Conservation (phyloP, 805 yeast genomes). For the Saccharomycopsis lassenensis region DNA sequence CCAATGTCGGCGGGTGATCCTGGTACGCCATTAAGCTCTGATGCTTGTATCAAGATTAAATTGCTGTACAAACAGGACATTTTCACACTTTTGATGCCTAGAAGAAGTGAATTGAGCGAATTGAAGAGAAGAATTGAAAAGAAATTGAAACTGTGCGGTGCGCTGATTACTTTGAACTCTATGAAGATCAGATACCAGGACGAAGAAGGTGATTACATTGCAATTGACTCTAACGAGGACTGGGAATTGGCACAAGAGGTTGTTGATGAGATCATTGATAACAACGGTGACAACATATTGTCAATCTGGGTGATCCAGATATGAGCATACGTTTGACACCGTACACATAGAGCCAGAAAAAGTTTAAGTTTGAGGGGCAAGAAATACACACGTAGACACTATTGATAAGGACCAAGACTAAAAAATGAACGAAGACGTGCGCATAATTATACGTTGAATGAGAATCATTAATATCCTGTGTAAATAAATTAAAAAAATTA, state of each 20-base stretch:
- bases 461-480: too few species aligned
- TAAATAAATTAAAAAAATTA: too few species aligned
- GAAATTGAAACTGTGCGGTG: constrained; percentile 45
- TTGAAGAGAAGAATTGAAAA: constrained; percentile 48
- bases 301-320: constrained; percentile 31
- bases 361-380: too few species aligned
- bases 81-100: constrained; percentile 55
- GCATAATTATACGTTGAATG: too few species aligned
- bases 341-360: too few species aligned
- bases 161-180: constrained; percentile 26
- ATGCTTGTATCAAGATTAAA: constrained; percentile 29
- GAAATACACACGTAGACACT: too few species aligned
- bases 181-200: constrained; percentile 71
- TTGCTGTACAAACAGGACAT: constrained; percentile 37
- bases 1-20: background rate
- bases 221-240: constrained; percentile 78
- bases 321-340: background rate
- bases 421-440: too few species aligned
- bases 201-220: constrained; percentile 91
- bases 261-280: constrained; percentile 32
- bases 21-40: constrained; percentile 24
- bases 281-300: constrained; percentile 33
- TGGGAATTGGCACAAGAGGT: constrained; percentile 76
- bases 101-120: constrained; percentile 38
- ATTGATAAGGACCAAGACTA: too few species aligned